Percentiles rank a stretch among this genome's conserved stretches.
Evolutionary conservation across 768 basidiomycete genomes (phyloP).

Genomic region (Amylocystis lapponica): DNA sequence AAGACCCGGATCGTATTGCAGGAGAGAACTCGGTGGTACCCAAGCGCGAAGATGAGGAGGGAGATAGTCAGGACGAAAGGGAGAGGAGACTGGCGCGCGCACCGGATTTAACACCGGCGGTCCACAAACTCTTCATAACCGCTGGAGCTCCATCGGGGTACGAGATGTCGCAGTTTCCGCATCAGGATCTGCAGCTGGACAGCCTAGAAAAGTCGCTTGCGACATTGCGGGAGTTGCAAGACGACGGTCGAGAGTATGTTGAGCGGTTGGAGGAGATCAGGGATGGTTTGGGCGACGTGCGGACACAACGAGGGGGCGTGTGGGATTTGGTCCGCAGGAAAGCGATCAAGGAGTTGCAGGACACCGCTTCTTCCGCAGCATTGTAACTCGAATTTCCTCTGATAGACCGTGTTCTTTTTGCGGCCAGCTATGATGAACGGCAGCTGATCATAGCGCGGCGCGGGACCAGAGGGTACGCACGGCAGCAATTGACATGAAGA

Average conservation of each 20-base stretch:
- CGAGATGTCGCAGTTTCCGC: conserved; percentile 59
- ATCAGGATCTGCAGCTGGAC: conserved; percentile 61
- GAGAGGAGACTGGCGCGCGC: conserved; percentile 47
- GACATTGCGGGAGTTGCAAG: conserved; percentile 72
- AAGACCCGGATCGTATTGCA: conserved; percentile 46
- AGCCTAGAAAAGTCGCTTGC: conserved; percentile 71
- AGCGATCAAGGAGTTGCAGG: conserved; percentile 71
- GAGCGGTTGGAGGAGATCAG: conserved; percentile 81
- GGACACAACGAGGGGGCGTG: conserved; percentile 62
- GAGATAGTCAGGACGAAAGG: conserved; percentile 30
- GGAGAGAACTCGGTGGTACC: conserved; percentile 43
- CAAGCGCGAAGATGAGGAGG: conserved; percentile 61
- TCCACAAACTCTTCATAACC: conserved; percentile 63
- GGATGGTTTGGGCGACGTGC: conserved; percentile 71
- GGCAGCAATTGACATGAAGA: too few species aligned
- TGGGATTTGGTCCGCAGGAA: conserved; percentile 75
- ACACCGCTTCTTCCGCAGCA: conserved; percentile 37
- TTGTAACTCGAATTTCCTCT: too few species aligned
- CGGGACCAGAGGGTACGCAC: too few species aligned
- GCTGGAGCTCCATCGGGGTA: conserved; percentile 39
- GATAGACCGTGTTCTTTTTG: too few species aligned
- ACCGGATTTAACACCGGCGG: conserved; percentile 59
- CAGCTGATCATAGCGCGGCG: too few species aligned
- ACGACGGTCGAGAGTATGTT: conserved; percentile 83
- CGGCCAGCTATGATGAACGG: too few species aligned